Base-by-base conservation (phyloP, 1,284 basidiomycete genomes). In the Cryptococcus wingfieldii region DNA sequence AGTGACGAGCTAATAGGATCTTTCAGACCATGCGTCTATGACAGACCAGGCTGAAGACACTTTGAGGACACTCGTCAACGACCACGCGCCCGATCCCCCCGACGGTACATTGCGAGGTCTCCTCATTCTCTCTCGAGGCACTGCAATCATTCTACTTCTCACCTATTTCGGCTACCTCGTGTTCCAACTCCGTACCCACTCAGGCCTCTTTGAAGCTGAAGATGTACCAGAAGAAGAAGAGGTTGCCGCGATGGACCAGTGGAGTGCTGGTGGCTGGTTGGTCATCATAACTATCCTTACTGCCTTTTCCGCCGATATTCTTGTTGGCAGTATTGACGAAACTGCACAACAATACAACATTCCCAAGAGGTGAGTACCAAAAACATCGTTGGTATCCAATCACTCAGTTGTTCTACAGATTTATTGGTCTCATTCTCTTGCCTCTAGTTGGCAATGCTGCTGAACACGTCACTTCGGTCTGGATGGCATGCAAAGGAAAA, bases 401-500 rank as follows among this genome's bases (percentile, higher is more conserved):
- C 16, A 48, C 58, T 62, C 38, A 62, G 19, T 41, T 13, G 23
- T 6, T 37, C n/a, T 19, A 7, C 46, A 71, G 72, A 34, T 78
- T 78, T 56, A 75, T 78, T 53, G 77, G 77, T 53, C 60, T 79
- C 14, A 81, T 83, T 58, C 69, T 83, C 8, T 72, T 82, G 3
- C 81, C 82, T 18, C 76, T 82, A 37, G 81, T 83, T 43, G 80
- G 80, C 10, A 82, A 82, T 63, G 79, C 79, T 44, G 88, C 89
- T 16, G 90, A 81, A 65, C 80, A 81, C 62, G 79, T 80, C 53
- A 92, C 89, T 0, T 85, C 87, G 7, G 83, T 94, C 4, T 91
- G 88, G 86, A 94, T 94, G 90, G 90, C 90, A 0, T 81, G 87
- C 81, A 91, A 90, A 76, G 81, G 74, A 46, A 87, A 89, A 70